Evolutionary conservation across 768 basidiomycete genomes (phyloP).

Genomic region (Leucosporidium creatinivorum): DNA sequence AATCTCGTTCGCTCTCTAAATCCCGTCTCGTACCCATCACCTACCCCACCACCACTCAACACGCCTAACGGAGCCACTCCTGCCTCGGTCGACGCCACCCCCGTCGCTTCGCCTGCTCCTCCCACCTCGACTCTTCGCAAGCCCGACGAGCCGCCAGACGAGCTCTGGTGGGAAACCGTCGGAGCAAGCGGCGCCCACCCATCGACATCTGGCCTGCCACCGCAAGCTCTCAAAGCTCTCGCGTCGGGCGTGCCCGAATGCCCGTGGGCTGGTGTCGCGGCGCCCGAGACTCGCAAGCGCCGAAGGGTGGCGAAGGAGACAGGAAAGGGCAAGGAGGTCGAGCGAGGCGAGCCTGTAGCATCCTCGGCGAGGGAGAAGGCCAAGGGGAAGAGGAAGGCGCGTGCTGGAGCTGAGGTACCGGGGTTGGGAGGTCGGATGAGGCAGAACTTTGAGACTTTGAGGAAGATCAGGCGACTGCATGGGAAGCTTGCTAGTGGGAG

Average conservation of each 20-base stretch:
- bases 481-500: constrained; percentile 15
- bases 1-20: constrained; percentile 18
- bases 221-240: not conserved
- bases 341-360: not conserved
- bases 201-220: too few species aligned
- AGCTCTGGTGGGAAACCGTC: constrained; percentile 32
- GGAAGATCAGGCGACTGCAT: constrained; percentile 17
- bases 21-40: not conserved
- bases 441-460: constrained; percentile 25
- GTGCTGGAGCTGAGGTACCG: not conserved
- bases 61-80: too few species aligned
- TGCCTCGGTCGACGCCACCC: not conserved
- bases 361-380: not conserved
- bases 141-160: constrained; percentile 21
- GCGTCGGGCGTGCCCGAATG: not conserved
- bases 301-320: not conserved
- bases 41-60: too few species aligned
- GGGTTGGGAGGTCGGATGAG: constrained; percentile 24
- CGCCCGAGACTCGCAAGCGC: too few species aligned
- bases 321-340: not conserved
- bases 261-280: not conserved
- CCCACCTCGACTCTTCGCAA: constrained; percentile 1
- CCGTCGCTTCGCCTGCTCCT: not conserved
- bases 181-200: not conserved
- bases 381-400: not conserved